Evolutionary conservation across 2,329 filamentous ascomycete genomes (phyloP).

Genomic region (Colletotrichum sidae): DNA sequence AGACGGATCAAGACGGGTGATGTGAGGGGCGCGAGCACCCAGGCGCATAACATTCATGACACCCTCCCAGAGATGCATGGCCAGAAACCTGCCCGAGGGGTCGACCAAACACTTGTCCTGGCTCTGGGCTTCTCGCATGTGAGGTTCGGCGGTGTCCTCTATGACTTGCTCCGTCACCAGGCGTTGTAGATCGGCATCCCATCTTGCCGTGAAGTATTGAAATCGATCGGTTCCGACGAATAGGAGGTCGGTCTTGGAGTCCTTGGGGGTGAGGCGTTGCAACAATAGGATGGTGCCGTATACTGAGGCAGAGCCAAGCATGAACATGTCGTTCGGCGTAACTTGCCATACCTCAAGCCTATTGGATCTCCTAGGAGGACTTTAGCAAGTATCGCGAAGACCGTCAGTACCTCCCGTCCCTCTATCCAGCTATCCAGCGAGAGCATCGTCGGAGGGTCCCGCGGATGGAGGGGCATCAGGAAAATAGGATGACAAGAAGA

Average conservation of each 20-base stretch:
- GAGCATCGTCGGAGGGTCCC: background rate
- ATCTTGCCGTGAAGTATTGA: slow-evolving; percentile 90
- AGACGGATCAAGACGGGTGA: slow-evolving; percentile 55
- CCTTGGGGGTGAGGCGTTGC: slow-evolving; percentile 80
- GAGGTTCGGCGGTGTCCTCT: slow-evolving; percentile 66
- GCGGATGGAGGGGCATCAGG: slow-evolving; percentile 14
- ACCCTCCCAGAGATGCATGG: slow-evolving; percentile 70
- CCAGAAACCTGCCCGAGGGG: slow-evolving; percentile 74
- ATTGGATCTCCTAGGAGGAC: slow-evolving; percentile 76
- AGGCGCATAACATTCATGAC: slow-evolving; percentile 67
- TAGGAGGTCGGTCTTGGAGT: slow-evolving; percentile 82
- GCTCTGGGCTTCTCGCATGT: slow-evolving; percentile 82
- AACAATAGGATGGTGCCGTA: slow-evolving; percentile 91
- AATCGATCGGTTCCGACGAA: slow-evolving; percentile 93
- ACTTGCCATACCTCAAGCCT: slow-evolving; percentile 86
- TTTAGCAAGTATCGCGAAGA: slow-evolving; percentile 43
- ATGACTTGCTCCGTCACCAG: slow-evolving; percentile 65
- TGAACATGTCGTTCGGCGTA: slow-evolving; percentile 70
- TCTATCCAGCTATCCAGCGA: background rate
- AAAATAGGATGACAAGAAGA: slow-evolving; percentile 1
- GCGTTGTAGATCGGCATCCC: slow-evolving; percentile 71
- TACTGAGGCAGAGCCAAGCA: slow-evolving; percentile 77
- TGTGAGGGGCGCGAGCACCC: slow-evolving; percentile 56
- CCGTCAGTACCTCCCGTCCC: background rate
- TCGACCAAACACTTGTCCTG: slow-evolving; percentile 88